Evolutionary conservation across 225 moss, liverwort and hornwort species (phyloP).

Genomic region (Pleurozium schreberi): DNA sequence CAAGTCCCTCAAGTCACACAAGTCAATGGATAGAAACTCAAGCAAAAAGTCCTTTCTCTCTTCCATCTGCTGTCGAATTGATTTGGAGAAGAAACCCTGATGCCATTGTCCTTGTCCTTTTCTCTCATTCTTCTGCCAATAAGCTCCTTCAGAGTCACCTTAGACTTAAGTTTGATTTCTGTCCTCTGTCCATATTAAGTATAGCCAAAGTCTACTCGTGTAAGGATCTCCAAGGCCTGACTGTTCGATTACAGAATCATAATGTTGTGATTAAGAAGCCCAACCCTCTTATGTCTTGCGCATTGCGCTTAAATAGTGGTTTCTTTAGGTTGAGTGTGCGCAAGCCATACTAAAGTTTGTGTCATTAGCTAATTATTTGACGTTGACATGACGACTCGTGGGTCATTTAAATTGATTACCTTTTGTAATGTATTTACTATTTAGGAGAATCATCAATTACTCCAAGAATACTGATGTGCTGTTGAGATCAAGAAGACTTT

Average conservation of each 20-base stretch:
- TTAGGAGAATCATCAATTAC: background rate
- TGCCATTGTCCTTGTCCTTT: background rate
- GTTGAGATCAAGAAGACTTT: background rate
- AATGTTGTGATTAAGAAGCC: background rate
- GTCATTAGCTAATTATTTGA: background rate
- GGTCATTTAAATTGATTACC: background rate
- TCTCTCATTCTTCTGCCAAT: background rate
- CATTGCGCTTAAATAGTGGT: background rate
- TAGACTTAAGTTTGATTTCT: background rate
- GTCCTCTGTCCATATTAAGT: background rate
- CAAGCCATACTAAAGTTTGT: background rate
- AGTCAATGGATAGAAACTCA: constrained; percentile 5
- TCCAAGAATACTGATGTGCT: background rate
- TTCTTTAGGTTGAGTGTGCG: background rate
- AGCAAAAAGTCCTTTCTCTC: constrained; percentile 23
- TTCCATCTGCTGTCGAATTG: constrained; percentile 22
- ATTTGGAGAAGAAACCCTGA: background rate
- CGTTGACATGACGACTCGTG: background rate
- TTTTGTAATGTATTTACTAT: background rate
- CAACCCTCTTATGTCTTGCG: background rate
- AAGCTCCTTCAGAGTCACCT: background rate
- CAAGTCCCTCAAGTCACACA: background rate
- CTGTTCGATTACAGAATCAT: background rate
- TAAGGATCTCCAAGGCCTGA: background rate
- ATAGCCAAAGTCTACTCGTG: background rate